Evolutionary conservation across 257 asterid genomes (phyloP).

Genomic region (Cruciata laevipes): DNA sequence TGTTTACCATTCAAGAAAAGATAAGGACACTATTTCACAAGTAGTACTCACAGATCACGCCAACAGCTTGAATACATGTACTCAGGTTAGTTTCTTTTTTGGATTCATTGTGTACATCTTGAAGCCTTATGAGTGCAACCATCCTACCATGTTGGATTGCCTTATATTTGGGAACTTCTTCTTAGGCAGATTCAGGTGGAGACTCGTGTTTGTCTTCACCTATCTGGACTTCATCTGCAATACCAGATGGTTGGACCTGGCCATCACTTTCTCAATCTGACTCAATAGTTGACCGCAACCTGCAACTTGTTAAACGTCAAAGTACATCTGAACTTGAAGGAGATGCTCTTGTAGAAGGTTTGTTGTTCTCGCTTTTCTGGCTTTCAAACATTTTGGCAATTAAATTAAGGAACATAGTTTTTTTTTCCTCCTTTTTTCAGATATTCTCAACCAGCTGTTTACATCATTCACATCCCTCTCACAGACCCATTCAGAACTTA

Average conservation of each 20-base stretch:
- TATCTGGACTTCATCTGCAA: slow-evolving; percentile 70
- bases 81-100: slow-evolving; percentile 37
- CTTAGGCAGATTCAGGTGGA: slow-evolving; percentile 58
- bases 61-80: slow-evolving; percentile 25
- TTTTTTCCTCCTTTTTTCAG: slow-evolving; percentile 33
- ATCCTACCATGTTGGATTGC: slow-evolving; percentile 10
- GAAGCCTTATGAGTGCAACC: slow-evolving; percentile 12
- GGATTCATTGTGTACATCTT: background rate
- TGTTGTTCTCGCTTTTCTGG: slow-evolving; percentile 20
- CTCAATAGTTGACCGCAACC: slow-evolving; percentile 34
- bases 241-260: slow-evolving; percentile 86
- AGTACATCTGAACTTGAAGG: slow-evolving; percentile 87
- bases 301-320: slow-evolving; percentile 50
- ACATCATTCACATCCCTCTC: slow-evolving; percentile 59
- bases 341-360: slow-evolving; percentile 81
- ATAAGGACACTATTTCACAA: slow-evolving; percentile 24
- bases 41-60: slow-evolving; percentile 26
- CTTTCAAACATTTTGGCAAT: slow-evolving; percentile 12
- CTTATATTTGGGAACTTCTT: slow-evolving; percentile 20
- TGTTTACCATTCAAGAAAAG: slow-evolving; percentile 35
- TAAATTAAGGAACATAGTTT: slow-evolving; percentile 16
- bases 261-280: slow-evolving; percentile 37
- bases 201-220: slow-evolving; percentile 30
- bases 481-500: slow-evolving; percentile 54
- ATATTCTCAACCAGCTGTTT: slow-evolving; percentile 65